Conservation (phyloP, 495 filamentous ascomycete species). For the Aspergillus mulundensis region DNA sequence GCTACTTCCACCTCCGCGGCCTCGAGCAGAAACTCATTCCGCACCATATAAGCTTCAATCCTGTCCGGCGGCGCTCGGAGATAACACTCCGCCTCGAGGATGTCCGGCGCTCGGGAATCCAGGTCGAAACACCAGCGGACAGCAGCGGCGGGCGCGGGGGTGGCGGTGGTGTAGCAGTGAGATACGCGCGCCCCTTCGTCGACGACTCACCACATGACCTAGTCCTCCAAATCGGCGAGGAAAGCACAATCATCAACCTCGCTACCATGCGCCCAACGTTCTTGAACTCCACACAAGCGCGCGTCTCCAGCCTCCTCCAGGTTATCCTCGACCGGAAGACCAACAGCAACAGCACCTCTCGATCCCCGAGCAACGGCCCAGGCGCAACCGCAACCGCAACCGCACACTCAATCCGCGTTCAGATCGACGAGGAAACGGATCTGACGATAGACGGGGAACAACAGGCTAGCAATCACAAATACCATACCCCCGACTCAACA, state of each 20-base stretch:
- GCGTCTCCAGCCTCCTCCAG: constrained; percentile 70
- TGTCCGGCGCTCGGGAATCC: constrained; percentile 77
- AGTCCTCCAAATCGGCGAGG: constrained; percentile 72
- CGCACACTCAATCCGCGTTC: constrained; percentile 51
- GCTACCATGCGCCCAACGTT: constrained; percentile 61
- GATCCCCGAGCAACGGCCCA: neutral
- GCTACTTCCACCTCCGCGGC: constrained; percentile 89
- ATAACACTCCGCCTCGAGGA: constrained; percentile 82
- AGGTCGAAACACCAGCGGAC: constrained; percentile 49
- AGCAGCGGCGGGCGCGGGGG: neutral
- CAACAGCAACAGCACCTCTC: constrained; percentile 33
- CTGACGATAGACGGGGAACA: constrained; percentile 64
- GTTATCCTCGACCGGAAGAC: constrained; percentile 79
- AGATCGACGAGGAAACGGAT: constrained; percentile 62
- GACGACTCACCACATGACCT: constrained; percentile 70
- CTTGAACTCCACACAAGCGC: constrained; percentile 58
- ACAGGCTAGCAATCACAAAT: neutral
- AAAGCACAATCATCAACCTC: constrained; percentile 62
- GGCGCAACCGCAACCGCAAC: neutral
- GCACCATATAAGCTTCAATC: constrained; percentile 73
- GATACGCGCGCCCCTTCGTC: constrained; percentile 77
- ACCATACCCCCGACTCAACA: neutral
- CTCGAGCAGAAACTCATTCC: constrained; percentile 85
- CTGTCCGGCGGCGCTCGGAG: constrained; percentile 60
- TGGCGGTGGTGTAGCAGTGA: constrained; percentile 56